phyloP scores from a whole-genome alignment of 2,329 filamentous ascomycete species.

The Fonsecaea monophora region DNA sequence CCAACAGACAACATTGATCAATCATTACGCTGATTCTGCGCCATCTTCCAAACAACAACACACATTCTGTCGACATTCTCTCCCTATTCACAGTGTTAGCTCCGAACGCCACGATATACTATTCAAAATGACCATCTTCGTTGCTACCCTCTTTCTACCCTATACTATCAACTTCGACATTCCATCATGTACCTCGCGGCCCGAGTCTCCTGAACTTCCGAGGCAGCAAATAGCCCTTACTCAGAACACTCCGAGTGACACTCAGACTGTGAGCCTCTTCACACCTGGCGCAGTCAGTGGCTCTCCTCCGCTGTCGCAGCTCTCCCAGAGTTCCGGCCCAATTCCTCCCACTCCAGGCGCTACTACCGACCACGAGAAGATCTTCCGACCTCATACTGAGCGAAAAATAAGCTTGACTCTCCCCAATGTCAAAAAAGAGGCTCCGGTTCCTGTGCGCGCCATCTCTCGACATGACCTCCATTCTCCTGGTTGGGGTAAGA shows the following conservation, averaged over 20 bases:
- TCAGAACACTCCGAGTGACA: constrained; percentile 9
- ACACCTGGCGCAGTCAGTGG: constrained; percentile 20
- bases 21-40: background rate
- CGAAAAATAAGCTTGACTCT: constrained; percentile 33
- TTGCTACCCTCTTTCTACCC: constrained; percentile 76
- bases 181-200: constrained; percentile 14
- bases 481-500: constrained; percentile 75
- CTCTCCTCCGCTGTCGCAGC: background rate
- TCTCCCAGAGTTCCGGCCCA: constrained; percentile 24
- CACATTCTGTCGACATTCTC: background rate
- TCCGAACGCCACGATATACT: background rate
- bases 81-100: background rate
- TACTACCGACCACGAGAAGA: constrained; percentile 51
- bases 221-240: constrained; percentile 17
- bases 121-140: constrained; percentile 63
- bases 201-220: constrained; percentile 21
- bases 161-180: constrained; percentile 89
- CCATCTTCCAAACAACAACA: background rate
- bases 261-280: constrained; percentile 31
- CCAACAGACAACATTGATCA: background rate
- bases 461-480: constrained; percentile 76
- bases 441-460: constrained; percentile 51
- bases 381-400: constrained; percentile 44
- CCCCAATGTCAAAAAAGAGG: constrained; percentile 55
- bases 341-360: constrained; percentile 49